Conservation (phyloP, 1,284 basidiomycete genomes). For the Papiliotrema terrestris region DNA sequence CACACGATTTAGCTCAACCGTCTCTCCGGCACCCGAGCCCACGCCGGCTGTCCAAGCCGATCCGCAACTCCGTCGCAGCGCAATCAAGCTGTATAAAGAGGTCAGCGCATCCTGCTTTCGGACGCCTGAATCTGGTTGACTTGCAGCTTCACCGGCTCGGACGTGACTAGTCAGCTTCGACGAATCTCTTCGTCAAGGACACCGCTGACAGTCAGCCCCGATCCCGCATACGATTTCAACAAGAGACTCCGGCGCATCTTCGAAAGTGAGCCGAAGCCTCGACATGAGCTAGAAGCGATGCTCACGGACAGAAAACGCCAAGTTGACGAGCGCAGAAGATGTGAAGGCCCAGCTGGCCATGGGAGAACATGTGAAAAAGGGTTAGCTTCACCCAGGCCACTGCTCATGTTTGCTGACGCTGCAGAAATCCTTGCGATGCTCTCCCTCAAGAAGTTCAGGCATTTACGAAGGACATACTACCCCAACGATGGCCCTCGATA, state of each 20-base stretch:
- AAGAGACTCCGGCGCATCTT: slow-evolving; percentile 46
- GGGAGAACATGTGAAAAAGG: slow-evolving; percentile 84
- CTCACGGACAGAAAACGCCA: slow-evolving; percentile 62
- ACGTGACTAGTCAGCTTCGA: slow-evolving; percentile 43
- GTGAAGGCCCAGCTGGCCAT: slow-evolving; percentile 74
- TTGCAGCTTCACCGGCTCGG: slow-evolving; percentile 47
- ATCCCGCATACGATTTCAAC: slow-evolving; percentile 48
- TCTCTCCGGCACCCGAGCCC: not conserved
- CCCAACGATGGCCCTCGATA: slow-evolving; percentile 37
- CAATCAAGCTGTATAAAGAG: slow-evolving; percentile 49
- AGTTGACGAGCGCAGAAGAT: slow-evolving; percentile 64
- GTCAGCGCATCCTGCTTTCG: slow-evolving; percentile 16
- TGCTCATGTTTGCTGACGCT: not conserved
- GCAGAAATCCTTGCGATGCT: slow-evolving; percentile 81
- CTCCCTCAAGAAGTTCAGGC: slow-evolving; percentile 78
- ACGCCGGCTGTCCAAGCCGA: not conserved
- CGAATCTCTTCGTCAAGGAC: too few species aligned
- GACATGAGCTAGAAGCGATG: not conserved
- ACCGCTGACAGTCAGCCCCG: slow-evolving; percentile 27
- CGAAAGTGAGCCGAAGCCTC: slow-evolving; percentile 38
- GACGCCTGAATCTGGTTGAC: not conserved
- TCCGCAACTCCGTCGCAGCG: slow-evolving; percentile 29
- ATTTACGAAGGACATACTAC: slow-evolving; percentile 69
- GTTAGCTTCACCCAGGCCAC: slow-evolving; percentile 50
- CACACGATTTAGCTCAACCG: not conserved